Conservation (phyloP, 2,329 filamentous ascomycete species). For the Cercospora sojina region DNA sequence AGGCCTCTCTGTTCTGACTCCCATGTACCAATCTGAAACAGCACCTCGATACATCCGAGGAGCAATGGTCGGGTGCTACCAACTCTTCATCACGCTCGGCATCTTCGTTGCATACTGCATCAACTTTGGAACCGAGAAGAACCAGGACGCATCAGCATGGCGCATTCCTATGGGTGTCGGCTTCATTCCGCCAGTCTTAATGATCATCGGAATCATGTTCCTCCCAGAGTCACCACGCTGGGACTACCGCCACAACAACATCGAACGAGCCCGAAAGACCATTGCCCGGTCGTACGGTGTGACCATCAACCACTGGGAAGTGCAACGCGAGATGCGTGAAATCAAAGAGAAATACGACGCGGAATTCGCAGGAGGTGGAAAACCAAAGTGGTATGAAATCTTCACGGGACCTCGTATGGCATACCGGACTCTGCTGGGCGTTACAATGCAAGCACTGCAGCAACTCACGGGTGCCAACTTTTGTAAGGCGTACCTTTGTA, state of each 20-base stretch:
- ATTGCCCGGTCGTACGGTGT: conserved; percentile 58
- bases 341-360: conserved; percentile 57
- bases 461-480: conserved; percentile 67
- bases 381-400: conserved; percentile 64
- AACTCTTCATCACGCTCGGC: conserved; percentile 68
- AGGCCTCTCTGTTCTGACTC: conserved; percentile 61
- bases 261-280: conserved; percentile 52
- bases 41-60: conserved; percentile 64
- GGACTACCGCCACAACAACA: conserved; percentile 57
- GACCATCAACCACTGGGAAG: conserved; percentile 54
- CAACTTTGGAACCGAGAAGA: conserved; percentile 61
- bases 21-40: conserved; percentile 68
- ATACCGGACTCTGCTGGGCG: conserved; percentile 63
- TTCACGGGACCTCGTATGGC: conserved; percentile 66
- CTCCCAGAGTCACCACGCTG: conserved; percentile 59
- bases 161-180: conserved; percentile 62
- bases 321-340: conserved; percentile 54
- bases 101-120: conserved; percentile 54
- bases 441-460: conserved; percentile 63
- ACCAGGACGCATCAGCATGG: conserved; percentile 56
- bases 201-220: conserved; percentile 55
- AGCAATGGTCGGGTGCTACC: conserved; percentile 63
- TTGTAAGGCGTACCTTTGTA: conserved; percentile 31
- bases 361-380: conserved; percentile 49
- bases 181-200: conserved; percentile 56